Conservation (phyloP, 2,329 filamentous ascomycete species). For the Clonostachys byssicola region DNA sequence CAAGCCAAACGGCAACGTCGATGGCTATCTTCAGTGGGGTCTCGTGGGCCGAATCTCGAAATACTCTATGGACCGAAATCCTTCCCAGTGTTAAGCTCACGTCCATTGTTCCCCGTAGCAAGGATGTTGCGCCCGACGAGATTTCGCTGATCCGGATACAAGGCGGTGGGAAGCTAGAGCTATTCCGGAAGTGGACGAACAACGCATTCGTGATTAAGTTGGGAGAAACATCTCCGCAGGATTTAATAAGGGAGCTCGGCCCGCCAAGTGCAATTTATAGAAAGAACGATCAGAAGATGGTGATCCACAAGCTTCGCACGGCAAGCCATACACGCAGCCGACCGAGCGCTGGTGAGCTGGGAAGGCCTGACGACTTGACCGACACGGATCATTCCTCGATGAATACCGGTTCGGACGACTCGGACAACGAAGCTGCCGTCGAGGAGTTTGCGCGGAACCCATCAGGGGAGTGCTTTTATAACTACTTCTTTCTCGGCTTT, state of each 20-base stretch:
- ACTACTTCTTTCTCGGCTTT: constrained; percentile 95
- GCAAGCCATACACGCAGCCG: constrained; percentile 45
- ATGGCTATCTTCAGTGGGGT: constrained; percentile 90
- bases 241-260: constrained; percentile 84
- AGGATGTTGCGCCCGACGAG: constrained; percentile 83
- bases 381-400: constrained; percentile 75
- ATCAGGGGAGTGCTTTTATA: constrained; percentile 83
- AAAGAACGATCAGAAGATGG: constrained; percentile 84
- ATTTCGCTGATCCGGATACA: constrained; percentile 76
- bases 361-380: constrained; percentile 51
- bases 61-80: constrained; percentile 69
- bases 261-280: constrained; percentile 92
- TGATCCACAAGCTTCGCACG: constrained; percentile 69
- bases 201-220: constrained; percentile 68
- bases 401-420: constrained; percentile 67
- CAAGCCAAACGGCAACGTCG: constrained; percentile 71
- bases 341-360: constrained; percentile 34
- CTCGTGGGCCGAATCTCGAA: constrained; percentile 83
- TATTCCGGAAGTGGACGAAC: constrained; percentile 67
- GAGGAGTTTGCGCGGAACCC: constrained; percentile 50
- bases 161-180: constrained; percentile 73
- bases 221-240: constrained; percentile 86
- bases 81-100: constrained; percentile 73
- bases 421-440: constrained; percentile 52
- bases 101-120: constrained; percentile 63